Base-by-base conservation (phyloP, 2,329 filamentous ascomycete genomes). In the Didymella exigua region DNA sequence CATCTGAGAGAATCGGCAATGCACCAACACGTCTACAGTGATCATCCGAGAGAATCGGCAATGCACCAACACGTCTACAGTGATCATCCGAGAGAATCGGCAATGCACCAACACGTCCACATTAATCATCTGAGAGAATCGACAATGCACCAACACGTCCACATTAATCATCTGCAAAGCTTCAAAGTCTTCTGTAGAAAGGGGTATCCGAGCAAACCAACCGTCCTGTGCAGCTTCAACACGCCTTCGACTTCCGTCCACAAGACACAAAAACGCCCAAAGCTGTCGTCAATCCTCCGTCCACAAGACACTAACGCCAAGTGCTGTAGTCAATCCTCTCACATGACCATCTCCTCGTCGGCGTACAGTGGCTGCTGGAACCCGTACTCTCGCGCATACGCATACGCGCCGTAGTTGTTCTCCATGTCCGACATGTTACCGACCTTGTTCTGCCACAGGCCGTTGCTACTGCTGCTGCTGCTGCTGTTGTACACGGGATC, bases 401-500 rank as follows among this genome's bases (percentile, higher is more conserved):
- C 82, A 62, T 82, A 85, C 19, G 83, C 81, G 0, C 87, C 87
- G 62, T 90, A 90, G 70, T 87, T 85, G 60, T 88, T 81, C 67
- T 88, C 87, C 86, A 89, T 88, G 24, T 82, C 71, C 30, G 68
- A 50, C 7, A 73, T 61, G 42, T 63, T 72, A 70, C 71, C 70
- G 21, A 71, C 68, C 33, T 83, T 79, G 65, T 82, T 81, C 50
- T 76, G 75, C 52, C 77, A 75, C 71, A 82, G 55, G 75, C 79
- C 67, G 75, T 67, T 70, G 47, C 48, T 49, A 56, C 65, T 73
- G 59, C 55, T 40, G 24, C 59, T 60, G 34, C 75, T 82, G 71
- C 56, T 42, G 27, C 59, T 61, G 34, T 75, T 82, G 71, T 91
- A 91, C n/a, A 88, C 88, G 0, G 89, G 89, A 60, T 91, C 89